Conservation (phyloP, 768 basidiomycete genomes). For the Termitomyces sp. region DNA sequence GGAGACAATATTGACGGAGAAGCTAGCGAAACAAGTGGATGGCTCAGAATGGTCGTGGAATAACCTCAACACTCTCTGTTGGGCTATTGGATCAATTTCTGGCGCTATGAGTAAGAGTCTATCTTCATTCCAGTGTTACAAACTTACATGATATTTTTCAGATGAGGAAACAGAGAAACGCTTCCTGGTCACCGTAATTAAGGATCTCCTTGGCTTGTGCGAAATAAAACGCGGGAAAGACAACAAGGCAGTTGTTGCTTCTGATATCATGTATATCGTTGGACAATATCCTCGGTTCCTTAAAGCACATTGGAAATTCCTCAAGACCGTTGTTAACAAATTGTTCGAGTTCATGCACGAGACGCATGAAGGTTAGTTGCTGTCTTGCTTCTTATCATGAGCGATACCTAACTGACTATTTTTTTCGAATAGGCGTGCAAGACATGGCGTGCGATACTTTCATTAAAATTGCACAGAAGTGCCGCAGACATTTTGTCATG, state of each 20-base stretch:
- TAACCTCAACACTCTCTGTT: slow-evolving; percentile 97
- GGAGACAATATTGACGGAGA: slow-evolving; percentile 96
- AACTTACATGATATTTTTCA: slow-evolving; percentile 21
- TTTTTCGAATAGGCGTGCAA: slow-evolving; percentile 69
- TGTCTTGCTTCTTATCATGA: not conserved
- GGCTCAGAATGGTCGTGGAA: slow-evolving; percentile 99
- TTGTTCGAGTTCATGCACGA: slow-evolving; percentile 99
- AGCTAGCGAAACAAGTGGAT: slow-evolving; percentile 94
- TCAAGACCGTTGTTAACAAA: slow-evolving; percentile 99
- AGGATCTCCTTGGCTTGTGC: slow-evolving; percentile 93
- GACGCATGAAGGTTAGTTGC: slow-evolving; percentile 81
- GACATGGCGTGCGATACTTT: slow-evolving; percentile 99
- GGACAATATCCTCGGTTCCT: slow-evolving; percentile 99
- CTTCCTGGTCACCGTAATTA: slow-evolving; percentile 98
- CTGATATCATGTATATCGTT: slow-evolving; percentile 97
- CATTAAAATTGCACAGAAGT: slow-evolving; percentile 99
- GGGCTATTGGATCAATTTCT: slow-evolving; percentile 99
- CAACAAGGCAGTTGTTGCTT: slow-evolving; percentile 98
- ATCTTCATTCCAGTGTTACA: not conserved
- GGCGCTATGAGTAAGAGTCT: slow-evolving; percentile 91
- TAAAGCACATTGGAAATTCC: slow-evolving; percentile 99
- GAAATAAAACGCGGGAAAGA: slow-evolving; percentile 99
- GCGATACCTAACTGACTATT: not conserved
- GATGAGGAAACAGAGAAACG: slow-evolving; percentile 99
- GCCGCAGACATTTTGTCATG: slow-evolving; percentile 96